phyloP scores from a whole-genome alignment of 352 stramenopile species.

The Pythium angustatum region DNA sequence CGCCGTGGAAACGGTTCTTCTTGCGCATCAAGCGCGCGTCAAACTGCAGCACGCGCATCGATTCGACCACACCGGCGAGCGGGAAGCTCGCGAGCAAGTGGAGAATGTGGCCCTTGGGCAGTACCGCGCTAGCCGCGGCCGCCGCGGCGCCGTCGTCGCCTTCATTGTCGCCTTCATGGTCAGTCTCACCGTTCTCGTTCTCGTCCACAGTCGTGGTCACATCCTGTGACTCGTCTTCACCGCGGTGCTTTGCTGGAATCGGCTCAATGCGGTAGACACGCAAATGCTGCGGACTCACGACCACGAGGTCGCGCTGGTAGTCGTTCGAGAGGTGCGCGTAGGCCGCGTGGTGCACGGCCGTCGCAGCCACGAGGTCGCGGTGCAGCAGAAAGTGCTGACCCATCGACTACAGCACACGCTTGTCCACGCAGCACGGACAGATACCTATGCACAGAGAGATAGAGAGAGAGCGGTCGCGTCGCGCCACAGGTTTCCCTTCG shows the following conservation, averaged over 20 bases:
- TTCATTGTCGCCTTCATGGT: conserved; percentile 2
- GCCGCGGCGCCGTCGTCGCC: not conserved
- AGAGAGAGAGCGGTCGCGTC: not conserved
- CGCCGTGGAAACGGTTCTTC: conserved; percentile 68
- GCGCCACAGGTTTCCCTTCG: not conserved
- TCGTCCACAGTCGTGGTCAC: not conserved
- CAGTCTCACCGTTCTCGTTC: conserved; percentile 6
- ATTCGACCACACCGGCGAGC: conserved; percentile 70
- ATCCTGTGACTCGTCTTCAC: not conserved
- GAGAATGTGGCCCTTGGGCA: conserved; percentile 64
- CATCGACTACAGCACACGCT: too few relatives aligned
- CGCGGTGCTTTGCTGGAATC: conserved; percentile 27
- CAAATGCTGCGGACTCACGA: conserved; percentile 70
- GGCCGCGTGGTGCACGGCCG: conserved; percentile 72
- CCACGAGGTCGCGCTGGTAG: conserved; percentile 65
- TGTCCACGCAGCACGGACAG: too few relatives aligned
- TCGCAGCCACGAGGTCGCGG: conserved; percentile 76
- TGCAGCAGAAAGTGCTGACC: conserved; percentile 87
- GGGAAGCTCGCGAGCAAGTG: conserved; percentile 72
- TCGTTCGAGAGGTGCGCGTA: conserved; percentile 72
- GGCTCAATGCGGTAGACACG: conserved; percentile 84
- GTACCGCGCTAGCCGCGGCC: not conserved
- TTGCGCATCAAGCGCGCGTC: conserved; percentile 64
- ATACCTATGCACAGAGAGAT: conserved; percentile 4
- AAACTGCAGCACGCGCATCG: conserved; percentile 70